Conservation (phyloP, 140 eudicot genomes). For the Ambrosia hybrid region DNA sequence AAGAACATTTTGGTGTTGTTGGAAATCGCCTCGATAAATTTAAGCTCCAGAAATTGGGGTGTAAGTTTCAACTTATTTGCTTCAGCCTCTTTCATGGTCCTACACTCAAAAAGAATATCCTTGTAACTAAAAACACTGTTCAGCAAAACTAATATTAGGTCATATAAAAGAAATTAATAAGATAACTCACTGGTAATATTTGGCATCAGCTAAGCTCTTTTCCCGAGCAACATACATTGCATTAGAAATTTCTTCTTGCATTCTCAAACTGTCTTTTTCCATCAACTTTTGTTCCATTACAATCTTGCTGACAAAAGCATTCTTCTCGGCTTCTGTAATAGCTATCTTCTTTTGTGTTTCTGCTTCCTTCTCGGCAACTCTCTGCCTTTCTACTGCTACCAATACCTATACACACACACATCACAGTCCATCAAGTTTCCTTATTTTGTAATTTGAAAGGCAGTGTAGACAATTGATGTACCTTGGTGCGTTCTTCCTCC, state of each 20-base stretch:
- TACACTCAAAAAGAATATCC: constrained; percentile 27
- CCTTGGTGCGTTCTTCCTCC: constrained; percentile 99
- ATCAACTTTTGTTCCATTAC: constrained; percentile 86
- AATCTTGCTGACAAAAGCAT: constrained; percentile 85
- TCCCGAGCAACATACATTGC: constrained; percentile 84
- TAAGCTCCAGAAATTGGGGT: constrained; percentile 76
- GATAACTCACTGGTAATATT: constrained; percentile 58
- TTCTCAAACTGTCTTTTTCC: constrained; percentile 82
- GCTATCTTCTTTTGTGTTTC: constrained; percentile 96
- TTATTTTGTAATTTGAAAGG: neutral
- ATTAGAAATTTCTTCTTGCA: constrained; percentile 83
- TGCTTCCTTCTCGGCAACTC: constrained; percentile 93
- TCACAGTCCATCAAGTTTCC: neutral
- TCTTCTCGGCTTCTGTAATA: constrained; percentile 83
- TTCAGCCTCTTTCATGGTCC: constrained; percentile 89
- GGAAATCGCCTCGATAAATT: constrained; percentile 76
- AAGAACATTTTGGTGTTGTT: constrained; percentile 82
- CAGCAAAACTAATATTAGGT: neutral
- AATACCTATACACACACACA: constrained; percentile 49
- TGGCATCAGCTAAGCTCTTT: constrained; percentile 91
- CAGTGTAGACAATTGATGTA: constrained; percentile 23
- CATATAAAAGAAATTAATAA: neutral
- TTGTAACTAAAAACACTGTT: constrained; percentile 10
- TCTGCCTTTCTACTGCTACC: constrained; percentile 81
- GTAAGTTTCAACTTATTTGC: constrained; percentile 87